Conservation (phyloP, 2,329 filamentous ascomycete species). For the Corinectria fuckeliana region DNA sequence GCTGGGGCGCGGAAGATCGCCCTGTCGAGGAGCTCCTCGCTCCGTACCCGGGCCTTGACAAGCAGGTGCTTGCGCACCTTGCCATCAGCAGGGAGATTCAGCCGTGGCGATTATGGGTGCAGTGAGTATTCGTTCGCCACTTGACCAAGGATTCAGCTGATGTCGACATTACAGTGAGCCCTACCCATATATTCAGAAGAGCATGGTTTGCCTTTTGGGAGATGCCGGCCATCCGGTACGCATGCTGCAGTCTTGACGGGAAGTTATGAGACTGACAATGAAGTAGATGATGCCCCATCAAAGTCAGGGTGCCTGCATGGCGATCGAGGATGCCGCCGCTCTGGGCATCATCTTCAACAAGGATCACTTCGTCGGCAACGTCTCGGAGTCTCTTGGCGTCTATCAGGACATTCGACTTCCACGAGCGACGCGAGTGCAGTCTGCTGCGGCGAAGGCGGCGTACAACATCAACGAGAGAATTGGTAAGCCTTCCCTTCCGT, state of each 20-base stretch:
- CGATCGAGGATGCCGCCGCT: conserved; percentile 70
- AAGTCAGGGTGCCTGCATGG: conserved; percentile 73
- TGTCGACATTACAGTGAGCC: conserved; percentile 46
- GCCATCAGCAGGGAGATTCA: conserved; percentile 67
- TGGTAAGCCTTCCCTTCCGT: conserved; percentile 43
- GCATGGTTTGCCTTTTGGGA: conserved; percentile 63
- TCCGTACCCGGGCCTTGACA: conserved; percentile 66
- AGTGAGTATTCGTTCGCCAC: conserved; percentile 42
- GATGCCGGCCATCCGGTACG: conserved; percentile 70
- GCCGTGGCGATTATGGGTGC: conserved; percentile 69
- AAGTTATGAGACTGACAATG: conserved; percentile 2
- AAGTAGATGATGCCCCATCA: conserved; percentile 72
- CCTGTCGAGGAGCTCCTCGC: conserved; percentile 65
- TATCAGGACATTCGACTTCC: conserved; percentile 62
- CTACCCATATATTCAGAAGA: conserved; percentile 63
- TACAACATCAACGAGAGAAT: conserved; percentile 70
- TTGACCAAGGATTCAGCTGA: not conserved
- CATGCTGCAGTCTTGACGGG: not conserved
- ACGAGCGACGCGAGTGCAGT: conserved; percentile 61
- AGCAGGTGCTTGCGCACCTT: conserved; percentile 62
- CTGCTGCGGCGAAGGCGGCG: conserved; percentile 62
- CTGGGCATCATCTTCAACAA: conserved; percentile 66
- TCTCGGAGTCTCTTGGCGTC: conserved; percentile 54
- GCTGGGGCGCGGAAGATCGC: conserved; percentile 61
- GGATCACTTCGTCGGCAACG: conserved; percentile 53